phyloP scores from a whole-genome alignment of 306 rosid genomes.

The Luffa aegyptiaca region DNA sequence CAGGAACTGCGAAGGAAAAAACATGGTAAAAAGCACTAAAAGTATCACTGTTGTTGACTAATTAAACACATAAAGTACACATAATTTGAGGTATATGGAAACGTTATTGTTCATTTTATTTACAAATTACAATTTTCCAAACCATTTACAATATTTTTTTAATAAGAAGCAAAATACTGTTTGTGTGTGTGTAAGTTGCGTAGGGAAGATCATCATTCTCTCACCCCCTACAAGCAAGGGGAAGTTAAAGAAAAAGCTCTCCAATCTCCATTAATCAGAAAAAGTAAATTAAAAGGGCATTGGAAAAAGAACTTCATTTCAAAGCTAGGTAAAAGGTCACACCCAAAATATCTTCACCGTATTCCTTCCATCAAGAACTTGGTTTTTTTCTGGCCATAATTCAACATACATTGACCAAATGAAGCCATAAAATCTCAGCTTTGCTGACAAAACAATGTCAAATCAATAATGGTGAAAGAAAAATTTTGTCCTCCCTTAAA shows the following conservation, averaged over 20 bases:
- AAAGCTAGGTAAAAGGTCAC: background rate
- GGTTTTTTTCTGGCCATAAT: background rate
- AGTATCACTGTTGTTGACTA: background rate
- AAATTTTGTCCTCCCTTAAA: background rate
- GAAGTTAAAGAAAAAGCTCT: background rate
- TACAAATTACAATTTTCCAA: background rate
- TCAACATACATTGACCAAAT: background rate
- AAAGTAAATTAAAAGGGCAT: background rate
- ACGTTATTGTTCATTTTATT: background rate
- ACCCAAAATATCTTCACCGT: background rate
- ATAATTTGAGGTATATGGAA: background rate
- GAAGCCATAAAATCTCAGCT: background rate
- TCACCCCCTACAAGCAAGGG: background rate
- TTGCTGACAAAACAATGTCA: background rate
- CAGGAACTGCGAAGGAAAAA: background rate
- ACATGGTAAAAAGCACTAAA: background rate
- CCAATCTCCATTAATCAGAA: background rate
- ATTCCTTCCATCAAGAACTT: background rate
- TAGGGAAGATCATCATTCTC: background rate
- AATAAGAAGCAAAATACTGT: background rate
- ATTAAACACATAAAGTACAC: background rate
- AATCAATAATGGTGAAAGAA: background rate
- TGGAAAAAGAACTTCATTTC: background rate
- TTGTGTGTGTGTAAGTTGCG: background rate
- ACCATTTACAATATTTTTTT: background rate